Conservation (phyloP, 1,139 yeast species). For the Pneumocystis oryctolagi region DNA sequence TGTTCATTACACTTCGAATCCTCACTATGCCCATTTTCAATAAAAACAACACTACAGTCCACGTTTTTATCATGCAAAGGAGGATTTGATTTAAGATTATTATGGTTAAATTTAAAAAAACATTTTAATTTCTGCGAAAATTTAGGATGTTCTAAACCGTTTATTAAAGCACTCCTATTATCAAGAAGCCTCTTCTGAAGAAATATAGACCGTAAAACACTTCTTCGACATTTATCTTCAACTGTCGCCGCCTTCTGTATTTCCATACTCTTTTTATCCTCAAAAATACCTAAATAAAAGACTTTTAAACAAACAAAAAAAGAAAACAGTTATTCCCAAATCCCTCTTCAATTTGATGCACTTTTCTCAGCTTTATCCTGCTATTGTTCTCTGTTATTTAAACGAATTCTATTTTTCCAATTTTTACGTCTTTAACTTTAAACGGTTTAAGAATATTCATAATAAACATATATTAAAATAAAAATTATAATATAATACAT, state of each 20-base stretch:
- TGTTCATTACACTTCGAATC: not conserved
- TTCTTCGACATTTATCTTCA: not conserved
- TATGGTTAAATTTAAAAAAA: not conserved
- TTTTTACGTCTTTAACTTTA: not conserved
- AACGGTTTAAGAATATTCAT: not conserved
- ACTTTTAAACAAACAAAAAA: not conserved
- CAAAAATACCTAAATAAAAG: not conserved
- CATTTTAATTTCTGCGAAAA: not conserved
- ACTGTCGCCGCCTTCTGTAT: not conserved
- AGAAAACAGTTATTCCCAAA: not conserved
- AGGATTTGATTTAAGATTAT: not conserved
- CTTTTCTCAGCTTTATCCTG: not conserved
- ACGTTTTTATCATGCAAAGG: not conserved
- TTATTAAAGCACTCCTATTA: not conserved
- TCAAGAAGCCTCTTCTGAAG: not conserved
- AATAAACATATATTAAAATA: not conserved
- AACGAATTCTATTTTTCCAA: not conserved
- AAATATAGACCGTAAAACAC: not conserved
- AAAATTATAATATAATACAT: not conserved
- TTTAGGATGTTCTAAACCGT: not conserved
- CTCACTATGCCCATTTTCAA: not conserved
- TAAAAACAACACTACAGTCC: not conserved
- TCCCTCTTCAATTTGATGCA: not conserved
- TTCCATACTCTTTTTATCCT: not conserved
- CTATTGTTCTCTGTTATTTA: not conserved